Base-by-base conservation (phyloP, 2,329 filamentous ascomycete genomes). In the Aspergillus bombycis region DNA sequence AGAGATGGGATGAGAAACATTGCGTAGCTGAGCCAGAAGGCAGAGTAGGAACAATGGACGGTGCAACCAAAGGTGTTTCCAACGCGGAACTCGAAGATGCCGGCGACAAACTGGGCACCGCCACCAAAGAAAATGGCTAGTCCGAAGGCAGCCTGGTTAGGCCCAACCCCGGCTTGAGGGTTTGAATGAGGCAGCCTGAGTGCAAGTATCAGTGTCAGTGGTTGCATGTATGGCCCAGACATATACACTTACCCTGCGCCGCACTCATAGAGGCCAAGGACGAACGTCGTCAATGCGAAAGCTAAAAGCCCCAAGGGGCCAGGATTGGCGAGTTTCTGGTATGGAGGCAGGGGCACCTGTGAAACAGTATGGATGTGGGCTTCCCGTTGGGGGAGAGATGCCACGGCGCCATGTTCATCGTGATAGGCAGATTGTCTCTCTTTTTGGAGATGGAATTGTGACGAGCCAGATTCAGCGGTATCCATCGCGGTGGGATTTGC, bases 261-360 rank as follows among this genome's bases (percentile, higher is more conserved):
- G 59, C 79, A 81, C 58, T 81, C 75, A 65, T 81, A 81, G 1
- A 85, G 71, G 30, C 81, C 82, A 41, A 90, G 81, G 16, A 87
- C 81, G 71, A 90, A 89, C 11, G 87, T 89, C 11, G 88, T 89
- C 67, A 88, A 72, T n/a, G 87, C 86, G 76, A 90, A 90, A 77
- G 85, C 86, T 57, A 86, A 83, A 54, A 88, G 81, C 61, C 86
- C 86, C 26, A 88, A 80, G 11, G 86, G 86, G 62, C 85, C 85
- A 54, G 86, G 86, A 74, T 88, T 88, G 73, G 81, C 86, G 71
- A 86, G 81, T 65, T 83, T 85, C 75, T 57, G 53, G 50, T 60
- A 68, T 21, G 62, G 61, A 1, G 67, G 67, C n/a, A 26, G 6
- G 19, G 50, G 46, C 0, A 68, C 67, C 19, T 68, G 67, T n/a